These are phyloP conservation scores for Petunia axillaris DNA, from an alignment of 257 asterid species.

Conservation along the genomic window DNA sequence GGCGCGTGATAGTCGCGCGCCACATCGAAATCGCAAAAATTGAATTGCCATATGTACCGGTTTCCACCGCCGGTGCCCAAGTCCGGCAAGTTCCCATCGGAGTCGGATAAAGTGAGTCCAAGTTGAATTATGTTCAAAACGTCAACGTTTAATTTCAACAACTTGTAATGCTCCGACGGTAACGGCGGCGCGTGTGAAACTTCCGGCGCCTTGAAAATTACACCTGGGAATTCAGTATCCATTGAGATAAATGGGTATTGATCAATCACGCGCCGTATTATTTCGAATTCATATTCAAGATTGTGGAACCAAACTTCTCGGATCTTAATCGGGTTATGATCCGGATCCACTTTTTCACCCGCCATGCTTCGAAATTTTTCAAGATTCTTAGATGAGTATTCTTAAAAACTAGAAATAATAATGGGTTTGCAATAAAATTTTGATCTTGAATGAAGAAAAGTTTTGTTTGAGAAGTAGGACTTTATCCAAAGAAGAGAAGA, in stretches of 20 bases:
- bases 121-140: constrained; percentile 64
- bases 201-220: constrained; percentile 47
- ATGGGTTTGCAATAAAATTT: not conserved
- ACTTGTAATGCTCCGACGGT: constrained; percentile 57
- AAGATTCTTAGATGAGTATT: constrained; percentile 8
- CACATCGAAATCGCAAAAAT: constrained; percentile 70
- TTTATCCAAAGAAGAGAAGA: not conserved
- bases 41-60: constrained; percentile 77
- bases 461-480: not conserved
- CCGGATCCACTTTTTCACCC: constrained; percentile 7
- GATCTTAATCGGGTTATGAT: constrained; percentile 35
- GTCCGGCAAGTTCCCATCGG: constrained; percentile 68
- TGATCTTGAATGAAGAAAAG: not conserved
- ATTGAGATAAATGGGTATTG: constrained; percentile 44
- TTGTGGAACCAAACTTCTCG: constrained; percentile 56
- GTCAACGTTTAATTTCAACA: constrained; percentile 75
- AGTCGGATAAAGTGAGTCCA: constrained; percentile 73
- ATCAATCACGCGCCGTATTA: constrained; percentile 44
- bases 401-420: not conserved
- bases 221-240: constrained; percentile 78
- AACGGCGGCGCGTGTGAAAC: constrained; percentile 30
- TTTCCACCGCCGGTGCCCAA: constrained; percentile 41
- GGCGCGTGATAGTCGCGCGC: constrained; percentile 68
- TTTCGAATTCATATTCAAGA: constrained; percentile 46
- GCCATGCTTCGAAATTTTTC: not conserved